Evolutionary conservation across 2,329 filamentous ascomycete genomes (phyloP), one percentile per base, ranked within the genome.

Genomic region (Biscogniauxia marginata): DNA sequence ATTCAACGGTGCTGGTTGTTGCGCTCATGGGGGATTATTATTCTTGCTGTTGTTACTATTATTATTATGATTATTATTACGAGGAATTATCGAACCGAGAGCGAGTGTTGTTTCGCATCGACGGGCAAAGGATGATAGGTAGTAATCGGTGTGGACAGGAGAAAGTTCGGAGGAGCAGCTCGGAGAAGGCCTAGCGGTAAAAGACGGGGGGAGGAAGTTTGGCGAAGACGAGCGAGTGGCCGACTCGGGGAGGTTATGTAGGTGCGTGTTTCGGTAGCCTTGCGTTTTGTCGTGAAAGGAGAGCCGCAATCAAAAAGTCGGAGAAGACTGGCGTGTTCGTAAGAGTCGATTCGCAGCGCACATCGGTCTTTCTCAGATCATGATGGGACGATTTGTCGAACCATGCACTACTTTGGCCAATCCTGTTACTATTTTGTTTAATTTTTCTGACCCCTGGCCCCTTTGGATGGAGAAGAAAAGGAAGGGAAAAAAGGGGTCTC

Each of bases 1-100:
- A 72, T 57, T 77, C 75, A 55, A 66, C 61, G 51, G 72, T 62
- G 57, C 73, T 67, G 47, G 71, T 63, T 58, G 68, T 65, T 57
- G 66, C 65, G 63, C 67, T 73, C 65, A 70, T 73, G 53, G 60
- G 56, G 46, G 53, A 47, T 34, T 22, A 30, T 4, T 62, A 54
- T 39, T n/a, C n/a, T n/a, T n/a, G 19, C 13, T n/a, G 30, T 11
- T 39, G 13, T 30, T 30, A 34, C 18, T 9, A 39, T 11, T 25
- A 21, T 16, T 44, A 39, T 21, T 16, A 39, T 30, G 13, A 39
- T 39, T 39, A 39, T 39, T n/a, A 39, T 39, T 8, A 39, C 13
- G 30, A 16, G 5, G 30, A 16, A 16, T 11, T 39, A 11, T 39
- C 30, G 30, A 39, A 16, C n/a, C 30, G 30, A 9, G 6, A 9